Evolutionary conservation across 768 basidiomycete species (phyloP), one percentile per base, ranked within the genome.

Genomic region (Hydnomerulius pinastri): DNA sequence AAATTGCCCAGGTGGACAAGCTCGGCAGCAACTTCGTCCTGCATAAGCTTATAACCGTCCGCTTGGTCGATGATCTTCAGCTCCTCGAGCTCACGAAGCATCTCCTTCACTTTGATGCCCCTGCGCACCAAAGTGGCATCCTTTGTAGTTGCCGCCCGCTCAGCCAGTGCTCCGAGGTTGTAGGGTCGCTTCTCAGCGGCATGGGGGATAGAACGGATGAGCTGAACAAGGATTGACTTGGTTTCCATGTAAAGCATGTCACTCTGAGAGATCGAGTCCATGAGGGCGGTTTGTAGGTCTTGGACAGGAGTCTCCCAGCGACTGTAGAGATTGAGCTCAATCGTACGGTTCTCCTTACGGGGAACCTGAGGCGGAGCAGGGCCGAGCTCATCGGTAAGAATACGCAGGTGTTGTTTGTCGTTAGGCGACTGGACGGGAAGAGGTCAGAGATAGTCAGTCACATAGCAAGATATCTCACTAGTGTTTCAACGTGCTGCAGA

Each of bases 171-270:
- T 23, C 85, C 76, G 15, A 99, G 82, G 65, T 97, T 86, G 66
- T 97, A 90, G 0, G 97, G 97, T 25, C 85, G 83, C 65, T 88
- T 90, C 45, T 94, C 91, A 5, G 84, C 79, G 1, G 85, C 77
- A 41, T 86, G 80, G 1, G 96, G 96, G 48, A 99, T 82, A 27
- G 95, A 98, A 58, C 97, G 94, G 49, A 99, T 85, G 46, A 98
- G 83, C 67, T 98, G 94, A 27, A 98, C 97, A 59, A 99, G 94
- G 65, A 98, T 98, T 6, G 96, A 98, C 75, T 99, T 99, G 49
- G 97, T 91, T 68, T 99, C 97, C 94, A 98, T 98, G 76, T 98
- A 99, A 25, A 98, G 83, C 85, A 99, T 96, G 72, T 99, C 97
- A 66, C 90, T 90, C 38, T 94, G 93, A 20, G 97, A 98, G 24